Evolutionary conservation across 805 yeast species (phyloP).

Genomic region (Lipomyces kockii): DNA sequence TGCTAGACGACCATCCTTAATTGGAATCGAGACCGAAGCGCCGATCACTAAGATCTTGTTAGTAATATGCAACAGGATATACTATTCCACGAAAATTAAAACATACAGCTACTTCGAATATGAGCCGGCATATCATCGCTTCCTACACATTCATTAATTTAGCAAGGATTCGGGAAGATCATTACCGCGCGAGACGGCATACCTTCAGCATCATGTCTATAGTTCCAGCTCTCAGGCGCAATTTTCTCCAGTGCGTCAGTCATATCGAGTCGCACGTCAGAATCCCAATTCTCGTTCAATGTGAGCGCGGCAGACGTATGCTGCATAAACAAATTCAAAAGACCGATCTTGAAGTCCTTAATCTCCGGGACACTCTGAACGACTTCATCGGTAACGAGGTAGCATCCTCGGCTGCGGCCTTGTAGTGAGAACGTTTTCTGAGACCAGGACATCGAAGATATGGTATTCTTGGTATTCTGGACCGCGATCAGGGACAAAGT

Average conservation of each 20-base stretch:
- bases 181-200: constrained; percentile 26
- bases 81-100: neutral
- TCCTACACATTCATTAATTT: constrained; percentile 32
- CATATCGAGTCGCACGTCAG: constrained; percentile 76
- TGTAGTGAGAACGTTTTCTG: constrained; percentile 30
- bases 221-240: constrained; percentile 66
- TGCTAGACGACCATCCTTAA: constrained; percentile 66
- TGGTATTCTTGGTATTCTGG: neutral
- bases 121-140: constrained; percentile 87
- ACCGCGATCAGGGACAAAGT: neutral
- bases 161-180: neutral
- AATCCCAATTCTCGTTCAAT: constrained; percentile 78
- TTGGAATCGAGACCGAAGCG: constrained; percentile 68
- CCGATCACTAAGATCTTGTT: constrained; percentile 54
- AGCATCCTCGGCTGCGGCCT: constrained; percentile 67
- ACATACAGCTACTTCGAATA: constrained; percentile 58
- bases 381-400: constrained; percentile 73
- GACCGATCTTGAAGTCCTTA: constrained; percentile 63
- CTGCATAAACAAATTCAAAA: constrained; percentile 68
- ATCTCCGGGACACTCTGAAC: constrained; percentile 61
- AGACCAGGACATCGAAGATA: constrained; percentile 33
- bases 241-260: constrained; percentile 62
- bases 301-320: constrained; percentile 82
- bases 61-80: neutral
- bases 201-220: constrained; percentile 74